Percentiles rank a stretch among this genome's conserved stretches.
Conservation (phyloP, 352 stramenopile genomes). For the Pythium aristosporum region DNA sequence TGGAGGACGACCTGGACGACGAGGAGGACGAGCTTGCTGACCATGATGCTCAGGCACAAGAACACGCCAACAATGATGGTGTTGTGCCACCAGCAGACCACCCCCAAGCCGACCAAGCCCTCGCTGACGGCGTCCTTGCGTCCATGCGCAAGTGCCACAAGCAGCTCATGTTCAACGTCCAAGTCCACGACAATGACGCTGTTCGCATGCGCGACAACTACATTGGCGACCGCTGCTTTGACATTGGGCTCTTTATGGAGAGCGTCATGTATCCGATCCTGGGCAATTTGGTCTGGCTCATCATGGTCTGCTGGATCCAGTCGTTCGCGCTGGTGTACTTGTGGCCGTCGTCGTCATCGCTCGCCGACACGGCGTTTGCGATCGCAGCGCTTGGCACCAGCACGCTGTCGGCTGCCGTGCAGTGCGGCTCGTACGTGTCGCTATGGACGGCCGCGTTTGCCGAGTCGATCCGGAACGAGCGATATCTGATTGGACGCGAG, state of each 20-base stretch:
- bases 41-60: conserved; percentile 19
- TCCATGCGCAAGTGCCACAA: conserved; percentile 63
- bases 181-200: conserved; percentile 67
- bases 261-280: conserved; percentile 63
- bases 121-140: conserved; percentile 49
- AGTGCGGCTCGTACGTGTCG: conserved; percentile 35
- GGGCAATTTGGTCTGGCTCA: conserved; percentile 43
- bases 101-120: conserved; percentile 37
- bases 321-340: conserved; percentile 42
- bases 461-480: conserved; percentile 86
- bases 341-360: conserved; percentile 33
- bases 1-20: conserved; percentile 25
- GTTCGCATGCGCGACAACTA: conserved; percentile 57
- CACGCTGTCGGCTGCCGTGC: conserved; percentile 3
- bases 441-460: conserved; percentile 69
- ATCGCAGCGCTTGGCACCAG: conserved; percentile 36
- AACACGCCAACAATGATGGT: conserved; percentile 13
- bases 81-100: conserved; percentile 20
- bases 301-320: conserved; percentile 55
- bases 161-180: conserved; percentile 71
- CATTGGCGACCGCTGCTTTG: conserved; percentile 69
- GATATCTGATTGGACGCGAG: conserved; percentile 84
- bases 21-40: conserved; percentile 7
- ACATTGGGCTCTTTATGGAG: conserved; percentile 60
- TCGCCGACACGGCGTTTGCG: conserved; percentile 60